phyloP scores from a whole-genome alignment of 331 rosid species.

The Quercus tomentella region DNA sequence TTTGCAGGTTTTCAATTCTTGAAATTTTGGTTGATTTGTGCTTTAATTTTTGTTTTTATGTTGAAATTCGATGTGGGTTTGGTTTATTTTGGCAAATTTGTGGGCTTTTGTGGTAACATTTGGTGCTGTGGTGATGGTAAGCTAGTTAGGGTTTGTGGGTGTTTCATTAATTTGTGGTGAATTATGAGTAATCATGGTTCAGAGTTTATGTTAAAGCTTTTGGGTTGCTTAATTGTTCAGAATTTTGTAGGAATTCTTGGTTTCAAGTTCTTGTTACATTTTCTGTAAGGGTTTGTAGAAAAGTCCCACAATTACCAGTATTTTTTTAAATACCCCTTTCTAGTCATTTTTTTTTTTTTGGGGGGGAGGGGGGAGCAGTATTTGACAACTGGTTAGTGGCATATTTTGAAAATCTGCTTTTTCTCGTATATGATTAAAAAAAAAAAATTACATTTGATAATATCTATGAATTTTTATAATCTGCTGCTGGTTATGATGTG shows the following conservation, averaged over 20 bases:
- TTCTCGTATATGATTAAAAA: not conserved
- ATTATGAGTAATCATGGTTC: constrained; percentile 17
- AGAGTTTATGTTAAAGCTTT: constrained; percentile 13
- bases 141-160: constrained; percentile 43
- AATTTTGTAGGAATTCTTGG: constrained; percentile 7
- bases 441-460: not conserved
- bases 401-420: not conserved
- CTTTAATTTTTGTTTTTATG: constrained; percentile 3
- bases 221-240: constrained; percentile 15
- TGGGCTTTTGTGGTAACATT: constrained; percentile 27
- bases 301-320: not conserved
- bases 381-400: not conserved
- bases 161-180: constrained; percentile 17
- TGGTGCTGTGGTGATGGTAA: constrained; percentile 11
- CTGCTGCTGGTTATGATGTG: not conserved
- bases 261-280: not conserved
- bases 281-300: not conserved
- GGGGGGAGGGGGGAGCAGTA: not conserved
- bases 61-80: constrained; percentile 22
- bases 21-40: constrained; percentile 5
- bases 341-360: not conserved
- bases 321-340: not conserved
- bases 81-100: constrained; percentile 11
- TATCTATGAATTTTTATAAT: not conserved
- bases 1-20: not conserved